Base-by-base conservation (phyloP, 2,329 filamentous ascomycete species). In the Spiromastix sp. region DNA sequence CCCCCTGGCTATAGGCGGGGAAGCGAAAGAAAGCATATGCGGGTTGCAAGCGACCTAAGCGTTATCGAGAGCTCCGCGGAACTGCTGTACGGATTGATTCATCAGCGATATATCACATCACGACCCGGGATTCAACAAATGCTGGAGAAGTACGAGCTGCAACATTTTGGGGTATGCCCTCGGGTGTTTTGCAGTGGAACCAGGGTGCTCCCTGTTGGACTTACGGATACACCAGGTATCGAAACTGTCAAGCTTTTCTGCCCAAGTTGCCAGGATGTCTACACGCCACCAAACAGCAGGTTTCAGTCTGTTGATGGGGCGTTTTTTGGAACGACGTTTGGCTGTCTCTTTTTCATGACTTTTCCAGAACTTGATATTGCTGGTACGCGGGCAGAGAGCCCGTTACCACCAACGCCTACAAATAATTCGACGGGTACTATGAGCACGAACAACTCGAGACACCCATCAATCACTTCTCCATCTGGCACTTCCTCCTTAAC, bases 241-340 rank as follows among this genome's bases (percentile, higher is more conserved):
- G 89, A 98, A 54, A 98, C 91, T 0, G 91, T 98, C 54, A 98
- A 98, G 67, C 76, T 98, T 15, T 98, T 95, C 66, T 98, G 91
- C 57, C 91, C 91, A 2, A 87, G 85, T 42, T 98, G 91, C 61
- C 75, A 95, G 46, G 91, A 98, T 56, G 85, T 96, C 51, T 98
- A 96, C 61, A 91, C 91, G 0, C 91, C 91, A 3, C 91, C 91
- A 26, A 98, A 96, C 67, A 94, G 85, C 52, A 78, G 91, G 13
- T 98, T 96, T 57, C 91, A 96, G 61, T 89, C 85, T 2, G 91
- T 98, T 21, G 91, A 98, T 49, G 91, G 91, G 35, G 91, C 91
- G 30, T 98, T 96, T 67, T 98, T 98, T 54, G 91, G 91, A 31
- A 89, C 91, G 36, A 98, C 91, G 0, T 98, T 98, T 58, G 87